Evolutionary conservation across 2,329 filamentous ascomycete species (phyloP).

Genomic region (Fusarium chuoi): DNA sequence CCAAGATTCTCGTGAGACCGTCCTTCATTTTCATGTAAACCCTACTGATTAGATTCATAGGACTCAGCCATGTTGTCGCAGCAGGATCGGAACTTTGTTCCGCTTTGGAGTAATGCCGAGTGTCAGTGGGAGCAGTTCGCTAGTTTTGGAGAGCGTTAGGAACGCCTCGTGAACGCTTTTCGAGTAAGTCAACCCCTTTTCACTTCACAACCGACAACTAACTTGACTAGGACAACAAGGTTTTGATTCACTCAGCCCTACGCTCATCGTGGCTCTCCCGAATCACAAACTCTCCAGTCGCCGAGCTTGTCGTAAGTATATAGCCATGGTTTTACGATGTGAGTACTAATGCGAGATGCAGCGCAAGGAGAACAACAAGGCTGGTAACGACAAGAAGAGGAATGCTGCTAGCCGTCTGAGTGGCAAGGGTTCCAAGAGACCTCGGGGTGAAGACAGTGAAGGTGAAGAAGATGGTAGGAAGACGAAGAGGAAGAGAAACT

Average conservation of each 20-base stretch:
- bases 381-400: constrained; percentile 40
- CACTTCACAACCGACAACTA: background rate
- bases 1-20: constrained; percentile 26
- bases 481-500: background rate
- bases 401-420: constrained; percentile 3
- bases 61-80: constrained; percentile 32
- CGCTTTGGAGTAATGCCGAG: constrained; percentile 39
- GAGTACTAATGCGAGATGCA: background rate
- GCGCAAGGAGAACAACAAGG: constrained; percentile 40
- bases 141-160: constrained; percentile 41
- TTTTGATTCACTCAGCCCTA: constrained; percentile 40
- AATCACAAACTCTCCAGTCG: constrained; percentile 35
- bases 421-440: constrained; percentile 27
- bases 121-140: constrained; percentile 39
- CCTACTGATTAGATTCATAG: background rate
- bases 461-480: background rate
- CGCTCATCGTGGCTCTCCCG: constrained; percentile 35
- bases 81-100: constrained; percentile 31
- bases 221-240: constrained; percentile 30
- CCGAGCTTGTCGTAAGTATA: constrained; percentile 32
- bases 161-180: constrained; percentile 37
- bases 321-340: fast-evolving
- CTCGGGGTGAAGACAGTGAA: constrained; percentile 19
- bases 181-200: background rate
- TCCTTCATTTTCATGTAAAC: fast-evolving